Conservation (phyloP, 2,329 filamentous ascomycete species). For the Aureobasidium sp. region DNA sequence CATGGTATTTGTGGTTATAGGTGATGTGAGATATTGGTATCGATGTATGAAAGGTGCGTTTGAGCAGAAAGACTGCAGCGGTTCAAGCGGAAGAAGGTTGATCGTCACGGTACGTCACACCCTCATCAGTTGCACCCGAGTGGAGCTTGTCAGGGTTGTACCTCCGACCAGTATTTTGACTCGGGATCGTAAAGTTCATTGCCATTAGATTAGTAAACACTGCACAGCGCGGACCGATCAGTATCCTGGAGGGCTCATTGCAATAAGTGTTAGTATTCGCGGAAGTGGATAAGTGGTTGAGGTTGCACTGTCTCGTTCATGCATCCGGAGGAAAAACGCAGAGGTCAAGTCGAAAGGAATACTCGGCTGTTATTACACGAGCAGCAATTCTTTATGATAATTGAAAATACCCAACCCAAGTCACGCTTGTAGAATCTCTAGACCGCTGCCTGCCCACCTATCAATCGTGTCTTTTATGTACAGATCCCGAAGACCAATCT, state of each 20-base stretch:
- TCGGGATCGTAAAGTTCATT: no score
- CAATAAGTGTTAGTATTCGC: no score
- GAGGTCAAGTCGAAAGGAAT: no score
- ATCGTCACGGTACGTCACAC: neutral
- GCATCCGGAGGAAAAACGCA: no score
- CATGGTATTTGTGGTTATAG: neutral
- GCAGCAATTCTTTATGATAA: neutral
- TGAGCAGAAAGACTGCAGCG: neutral
- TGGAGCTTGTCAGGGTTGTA: neutral
- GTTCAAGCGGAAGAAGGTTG: neutral
- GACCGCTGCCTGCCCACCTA: neutral
- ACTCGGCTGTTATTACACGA: no score
- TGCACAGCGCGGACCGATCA: no score
- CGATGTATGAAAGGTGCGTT: neutral
- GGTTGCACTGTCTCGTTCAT: no score
- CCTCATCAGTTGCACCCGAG: neutral
- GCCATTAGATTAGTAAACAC: no score
- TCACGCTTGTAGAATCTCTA: constrained; percentile 2
- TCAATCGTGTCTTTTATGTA: neutral
- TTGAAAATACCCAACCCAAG: neutral
- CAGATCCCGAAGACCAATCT: neutral
- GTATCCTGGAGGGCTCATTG: no score
- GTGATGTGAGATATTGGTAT: neutral
- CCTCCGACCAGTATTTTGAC: neutral
- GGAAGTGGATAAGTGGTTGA: no score